These are phyloP conservation scores for Fraxinus velutina DNA, from an alignment of 305 asterid genomes.

Conservation along the genomic window DNA sequence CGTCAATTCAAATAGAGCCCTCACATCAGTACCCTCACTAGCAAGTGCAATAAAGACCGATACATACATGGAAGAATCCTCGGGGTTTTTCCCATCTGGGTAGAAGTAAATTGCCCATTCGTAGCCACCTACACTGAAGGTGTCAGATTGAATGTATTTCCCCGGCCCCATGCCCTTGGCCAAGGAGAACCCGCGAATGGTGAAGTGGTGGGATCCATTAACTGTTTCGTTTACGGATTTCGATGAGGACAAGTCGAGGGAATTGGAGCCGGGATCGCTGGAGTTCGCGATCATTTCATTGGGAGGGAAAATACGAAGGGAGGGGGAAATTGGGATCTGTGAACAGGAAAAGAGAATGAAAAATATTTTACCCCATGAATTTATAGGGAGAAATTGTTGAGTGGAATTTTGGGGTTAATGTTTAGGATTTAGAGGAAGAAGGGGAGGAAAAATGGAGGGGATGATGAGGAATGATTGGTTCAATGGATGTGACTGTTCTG, in stretches of 20 bases:
- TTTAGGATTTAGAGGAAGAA: not conserved
- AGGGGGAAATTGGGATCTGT: not conserved
- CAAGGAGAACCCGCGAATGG: not conserved
- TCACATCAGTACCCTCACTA: slow-evolving; percentile 20
- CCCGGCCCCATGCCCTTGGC: slow-evolving; percentile 18
- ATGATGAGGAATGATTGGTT: not conserved
- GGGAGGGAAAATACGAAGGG: not conserved
- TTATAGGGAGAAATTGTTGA: not conserved
- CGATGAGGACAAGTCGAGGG: not conserved
- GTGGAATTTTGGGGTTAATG: not conserved
- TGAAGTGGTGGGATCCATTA: slow-evolving; percentile 13
- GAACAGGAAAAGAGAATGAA: not conserved
- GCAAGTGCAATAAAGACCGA: slow-evolving; percentile 15
- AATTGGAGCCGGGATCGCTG: not conserved
- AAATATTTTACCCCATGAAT: not conserved
- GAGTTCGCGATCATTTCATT: not conserved
- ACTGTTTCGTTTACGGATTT: slow-evolving; percentile 3
- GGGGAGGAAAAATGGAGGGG: not conserved
- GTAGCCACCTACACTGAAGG: slow-evolving; percentile 13
- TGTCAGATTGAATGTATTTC: slow-evolving; percentile 2
- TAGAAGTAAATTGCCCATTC: slow-evolving; percentile 11
- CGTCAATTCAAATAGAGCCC: slow-evolving; percentile 16
- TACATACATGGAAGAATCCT: slow-evolving; percentile 11
- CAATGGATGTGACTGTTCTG: not conserved
- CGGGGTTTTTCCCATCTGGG: slow-evolving; percentile 12